Conservation (phyloP, 2,329 filamentous ascomycete species). For the Paecilomyces fulvus region DNA sequence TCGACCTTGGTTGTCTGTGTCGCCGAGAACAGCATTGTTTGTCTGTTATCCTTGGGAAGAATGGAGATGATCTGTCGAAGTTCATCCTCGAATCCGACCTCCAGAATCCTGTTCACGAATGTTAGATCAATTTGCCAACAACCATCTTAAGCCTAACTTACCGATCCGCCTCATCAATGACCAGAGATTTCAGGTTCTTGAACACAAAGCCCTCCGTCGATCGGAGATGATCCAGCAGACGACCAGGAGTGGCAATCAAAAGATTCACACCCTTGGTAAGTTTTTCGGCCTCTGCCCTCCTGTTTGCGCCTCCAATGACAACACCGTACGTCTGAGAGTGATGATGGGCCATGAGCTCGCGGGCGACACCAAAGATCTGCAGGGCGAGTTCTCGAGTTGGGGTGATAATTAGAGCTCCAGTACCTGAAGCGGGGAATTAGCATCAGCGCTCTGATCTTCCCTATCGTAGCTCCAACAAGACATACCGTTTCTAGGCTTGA, state of each 20-base stretch:
- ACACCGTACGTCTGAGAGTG: conserved; percentile 96
- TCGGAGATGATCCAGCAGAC: conserved; percentile 86
- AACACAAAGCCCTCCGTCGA: conserved; percentile 84
- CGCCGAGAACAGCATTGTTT: conserved; percentile 97
- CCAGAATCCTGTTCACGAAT: conserved; percentile 56
- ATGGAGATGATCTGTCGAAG: conserved; percentile 97
- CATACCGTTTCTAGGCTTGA: conserved; percentile 81
- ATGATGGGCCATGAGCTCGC: conserved; percentile 75
- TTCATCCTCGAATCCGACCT: conserved; percentile 97
- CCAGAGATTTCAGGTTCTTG: conserved; percentile 84
- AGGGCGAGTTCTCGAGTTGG: conserved; percentile 89
- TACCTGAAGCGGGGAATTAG: conserved; percentile 37
- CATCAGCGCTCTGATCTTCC: conserved; percentile 3
- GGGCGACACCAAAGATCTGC: conserved; percentile 91
- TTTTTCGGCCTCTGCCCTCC: conserved; percentile 86
- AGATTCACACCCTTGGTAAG: conserved; percentile 90
- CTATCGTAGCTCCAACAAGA: background rate
- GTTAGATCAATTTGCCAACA: background rate
- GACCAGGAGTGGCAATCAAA: conserved; percentile 84
- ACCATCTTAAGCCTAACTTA: background rate
- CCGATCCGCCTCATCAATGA: conserved; percentile 95
- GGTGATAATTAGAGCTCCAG: conserved; percentile 84
- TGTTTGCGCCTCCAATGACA: conserved; percentile 89
- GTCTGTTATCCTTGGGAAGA: conserved; percentile 72
- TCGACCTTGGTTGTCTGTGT: conserved; percentile 99